A percentile compares a stretch with the other conserved stretches of the same genome.
Conservation (phyloP, 2,329 filamentous ascomycete genomes). For the Fusarium incarnatum region DNA sequence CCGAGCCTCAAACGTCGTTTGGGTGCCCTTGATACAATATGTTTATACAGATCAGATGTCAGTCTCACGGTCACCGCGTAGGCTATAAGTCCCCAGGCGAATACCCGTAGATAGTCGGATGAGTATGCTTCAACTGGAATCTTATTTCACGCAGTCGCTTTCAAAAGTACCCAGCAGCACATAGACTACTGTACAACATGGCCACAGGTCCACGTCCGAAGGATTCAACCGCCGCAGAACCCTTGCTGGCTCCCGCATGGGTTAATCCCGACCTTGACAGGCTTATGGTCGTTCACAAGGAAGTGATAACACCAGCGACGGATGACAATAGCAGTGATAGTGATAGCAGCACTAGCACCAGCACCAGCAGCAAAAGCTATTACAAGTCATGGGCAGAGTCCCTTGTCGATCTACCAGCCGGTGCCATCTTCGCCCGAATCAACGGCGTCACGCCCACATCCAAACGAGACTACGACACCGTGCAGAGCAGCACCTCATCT, state of each 20-base stretch:
- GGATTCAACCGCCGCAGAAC: not conserved
- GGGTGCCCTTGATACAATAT: not conserved
- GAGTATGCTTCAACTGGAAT: not conserved
- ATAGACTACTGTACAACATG: not conserved
- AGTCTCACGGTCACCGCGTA: not conserved
- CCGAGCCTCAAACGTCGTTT: not conserved
- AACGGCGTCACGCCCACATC: not conserved
- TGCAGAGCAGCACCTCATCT: not conserved
- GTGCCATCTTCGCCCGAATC: not conserved
- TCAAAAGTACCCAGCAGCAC: not conserved
- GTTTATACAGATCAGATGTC: not conserved
- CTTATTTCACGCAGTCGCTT: not conserved
- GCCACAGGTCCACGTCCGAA: not conserved
- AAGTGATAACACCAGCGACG: not conserved
- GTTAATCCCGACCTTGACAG: constrained; percentile 1
- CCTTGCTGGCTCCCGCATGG: constrained; percentile 4
- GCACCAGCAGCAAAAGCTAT: not conserved
- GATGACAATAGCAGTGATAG: not conserved
- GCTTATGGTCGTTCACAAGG: not conserved
- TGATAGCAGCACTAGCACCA: not conserved
- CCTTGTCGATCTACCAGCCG: not conserved
- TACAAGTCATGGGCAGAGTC: constrained; percentile 2
- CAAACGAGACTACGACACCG: not conserved
- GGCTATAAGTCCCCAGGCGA: not conserved
- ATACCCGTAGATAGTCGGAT: not conserved